Evolutionary conservation across 306 rosid species (phyloP), one percentile per base, ranked within the genome.

Genomic region (Betula pendula): DNA sequence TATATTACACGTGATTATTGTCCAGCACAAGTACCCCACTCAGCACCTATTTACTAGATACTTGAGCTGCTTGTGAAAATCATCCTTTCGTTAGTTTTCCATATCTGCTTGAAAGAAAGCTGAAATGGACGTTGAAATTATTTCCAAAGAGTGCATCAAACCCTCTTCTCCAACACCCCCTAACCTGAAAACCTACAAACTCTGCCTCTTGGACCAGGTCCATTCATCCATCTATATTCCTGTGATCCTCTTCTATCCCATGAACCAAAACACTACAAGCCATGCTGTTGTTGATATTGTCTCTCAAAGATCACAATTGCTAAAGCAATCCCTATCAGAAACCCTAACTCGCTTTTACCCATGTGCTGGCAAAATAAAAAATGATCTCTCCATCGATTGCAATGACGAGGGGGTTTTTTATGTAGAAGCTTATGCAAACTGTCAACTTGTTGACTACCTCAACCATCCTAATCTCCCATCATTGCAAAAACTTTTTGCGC

Each of bases 261-360:
- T 47, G n/a, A 56, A 31, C 15, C 59, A 69, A 1, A 56, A 3
- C 42, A 12, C n/a, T n/a, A n/a, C 58, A 17, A 24, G 16, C 16
- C 8, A 22, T 11, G 31, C 13, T 56, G 63, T 56, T 56, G 31
- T 11, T 22, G 63, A 56, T 56, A 22, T 56, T 10, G 5, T 56
- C 31, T 56, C 63, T 56, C 15, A 24, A 24, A 56, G 31, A 56
- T 20, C 31, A 24, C 63, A 56, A 1, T 33, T 56, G 6, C 68
- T 77, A 11, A 77, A 77, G 53, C 66, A 79, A 55, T 79, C 83
- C 16, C 43, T 83, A 20, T 79, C 86, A 35, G 33, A 79, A 70
- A 69, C 76, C 5, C 56, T 83, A n/a, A 79, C 78, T 15, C 75
- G 13, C 2, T 83, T 83, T 75, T 75, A 83, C 83, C 86, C 83